Evolutionary conservation across 2,329 filamentous ascomycete species (phyloP).

Genomic region (Atkinsonella hypoxylon): DNA sequence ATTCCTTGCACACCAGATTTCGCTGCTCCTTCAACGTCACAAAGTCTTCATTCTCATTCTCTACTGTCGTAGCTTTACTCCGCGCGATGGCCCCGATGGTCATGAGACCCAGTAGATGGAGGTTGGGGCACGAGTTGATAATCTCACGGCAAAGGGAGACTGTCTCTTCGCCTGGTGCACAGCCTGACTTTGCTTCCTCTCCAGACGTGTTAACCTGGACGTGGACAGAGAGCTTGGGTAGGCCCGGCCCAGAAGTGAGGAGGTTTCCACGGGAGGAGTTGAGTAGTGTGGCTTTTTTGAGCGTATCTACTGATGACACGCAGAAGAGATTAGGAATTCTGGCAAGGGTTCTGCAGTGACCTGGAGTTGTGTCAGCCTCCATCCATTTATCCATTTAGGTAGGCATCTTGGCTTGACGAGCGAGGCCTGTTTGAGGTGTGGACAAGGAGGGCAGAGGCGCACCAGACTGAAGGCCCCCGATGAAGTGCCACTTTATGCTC

Average conservation of each 20-base stretch:
- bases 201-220: constrained; percentile 94
- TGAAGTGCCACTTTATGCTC: constrained; percentile 87
- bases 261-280: constrained; percentile 62
- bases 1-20: constrained; percentile 51
- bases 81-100: constrained; percentile 92
- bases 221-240: constrained; percentile 54
- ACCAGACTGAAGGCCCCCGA: constrained; percentile 79
- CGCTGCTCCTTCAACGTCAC: constrained; percentile 53
- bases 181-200: constrained; percentile 75
- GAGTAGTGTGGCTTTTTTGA: constrained; percentile 77
- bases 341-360: constrained; percentile 81
- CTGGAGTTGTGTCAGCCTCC: constrained; percentile 26
- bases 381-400: background rate
- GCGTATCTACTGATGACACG: constrained; percentile 78
- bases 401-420: no score
- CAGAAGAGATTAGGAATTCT: constrained; percentile 82
- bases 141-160: constrained; percentile 59
- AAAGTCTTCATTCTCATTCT: constrained; percentile 90
- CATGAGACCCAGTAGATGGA: constrained; percentile 78
- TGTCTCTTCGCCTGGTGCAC: constrained; percentile 52
- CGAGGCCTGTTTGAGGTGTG: background rate
- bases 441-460: background rate
- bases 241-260: constrained; percentile 24
- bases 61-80: constrained; percentile 58
- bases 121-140: constrained; percentile 54